Evolutionary conservation across 2,329 filamentous ascomycete genomes (phyloP), one percentile per base, ranked within the genome.

Genomic region (Fusarium guadeloupense): DNA sequence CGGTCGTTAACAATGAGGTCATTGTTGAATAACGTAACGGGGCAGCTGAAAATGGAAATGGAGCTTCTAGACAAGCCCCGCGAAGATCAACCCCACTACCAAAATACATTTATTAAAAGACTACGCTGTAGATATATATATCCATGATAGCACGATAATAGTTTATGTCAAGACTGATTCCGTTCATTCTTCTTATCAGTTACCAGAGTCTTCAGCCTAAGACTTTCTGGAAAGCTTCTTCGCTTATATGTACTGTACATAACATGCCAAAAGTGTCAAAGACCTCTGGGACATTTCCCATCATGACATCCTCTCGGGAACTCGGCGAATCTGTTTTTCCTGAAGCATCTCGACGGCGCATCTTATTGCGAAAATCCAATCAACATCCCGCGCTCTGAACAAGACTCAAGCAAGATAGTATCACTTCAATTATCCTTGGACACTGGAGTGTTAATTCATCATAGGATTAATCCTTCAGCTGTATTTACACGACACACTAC

Each of bases 271-370:
- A 21, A 21, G 12, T 17, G 10, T 28, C 14, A 38, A n/a, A 38
- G 14, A 33, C 9, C 28, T 31, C 21, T 35, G 6, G 17, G 21
- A 6, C 34, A 28, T 31, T 37, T 10, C 44, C 19, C 21, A 33
- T 49, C 45, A n/a, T 37, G 26, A 30, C 21, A 50, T 48, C 46
- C 43, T 6, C 33, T 42, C 67, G 64, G 62, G 42, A 43, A 41
- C 42, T 53, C 71, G 71, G 71, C 58, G 52, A 50, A 68, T 68
- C 66, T 62, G 60, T 71, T 73, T 64, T 59, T 39, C 69, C 70
- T 63, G 52, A 21, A 21, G 10, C 43, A 46, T 45, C 39, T 19
- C 21, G 31, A 25, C 26, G 20, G 37, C 59, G 57, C 59, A 55
- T 58, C 42, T 40, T 30, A 20, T 38, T 17, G 43, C 51, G 33